phyloP scores from a whole-genome alignment of 78 protist genomes.

The Isochrysis galbana region DNA sequence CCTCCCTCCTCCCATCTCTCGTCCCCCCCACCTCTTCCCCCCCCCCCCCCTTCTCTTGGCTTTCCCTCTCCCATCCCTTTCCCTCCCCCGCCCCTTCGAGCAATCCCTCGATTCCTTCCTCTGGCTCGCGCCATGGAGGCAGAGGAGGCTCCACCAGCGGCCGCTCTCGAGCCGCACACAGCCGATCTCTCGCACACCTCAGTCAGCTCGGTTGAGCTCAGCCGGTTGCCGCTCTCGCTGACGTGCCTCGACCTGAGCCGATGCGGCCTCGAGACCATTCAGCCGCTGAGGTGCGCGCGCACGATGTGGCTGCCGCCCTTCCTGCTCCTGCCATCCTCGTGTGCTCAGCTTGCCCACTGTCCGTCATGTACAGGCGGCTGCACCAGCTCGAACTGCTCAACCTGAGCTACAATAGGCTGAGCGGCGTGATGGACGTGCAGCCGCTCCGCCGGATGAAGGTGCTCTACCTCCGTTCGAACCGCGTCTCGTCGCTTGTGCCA shows the following conservation, averaged over 20 bases:
- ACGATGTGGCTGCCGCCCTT: background rate
- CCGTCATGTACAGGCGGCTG: background rate
- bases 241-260: slow-evolving; percentile 22
- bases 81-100: too few species aligned
- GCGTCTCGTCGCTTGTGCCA: background rate
- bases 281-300: background rate
- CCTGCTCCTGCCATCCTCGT: background rate
- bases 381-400: background rate
- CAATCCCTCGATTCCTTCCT: too few species aligned
- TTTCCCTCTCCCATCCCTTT: too few species aligned
- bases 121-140: too few species aligned
- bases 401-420: background rate
- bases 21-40: too few species aligned
- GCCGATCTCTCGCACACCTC: background rate
- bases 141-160: too few species aligned
- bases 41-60: too few species aligned
- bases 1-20: too few species aligned
- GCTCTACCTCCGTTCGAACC: slow-evolving; percentile 14
- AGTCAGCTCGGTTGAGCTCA: background rate
- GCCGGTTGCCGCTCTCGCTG: background rate
- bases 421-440: background rate
- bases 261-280: background rate
- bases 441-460: background rate
- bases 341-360: background rate
- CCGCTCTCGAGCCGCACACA: too few species aligned